Evolutionary conservation across 1,284 basidiomycete genomes (phyloP), one percentile per base, ranked within the genome.

Genomic region (Cutaneotrichosporon curvatum): DNA sequence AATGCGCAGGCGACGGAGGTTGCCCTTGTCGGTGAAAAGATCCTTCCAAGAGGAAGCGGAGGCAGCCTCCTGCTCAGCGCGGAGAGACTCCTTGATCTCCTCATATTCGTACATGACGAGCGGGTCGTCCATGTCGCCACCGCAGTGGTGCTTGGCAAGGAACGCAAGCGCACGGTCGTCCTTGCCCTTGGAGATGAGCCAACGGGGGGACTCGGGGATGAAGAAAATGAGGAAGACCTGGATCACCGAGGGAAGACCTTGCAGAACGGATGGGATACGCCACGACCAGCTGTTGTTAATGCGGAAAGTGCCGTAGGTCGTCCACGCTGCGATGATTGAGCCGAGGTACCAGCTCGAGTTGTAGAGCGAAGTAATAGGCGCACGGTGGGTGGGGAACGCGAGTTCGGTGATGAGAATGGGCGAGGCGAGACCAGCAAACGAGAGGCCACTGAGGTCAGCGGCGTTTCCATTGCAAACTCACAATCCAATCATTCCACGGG

Each of bases 71-170:
- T 42, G 19, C 31, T 62, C 58, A 21, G 45, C 36, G 4, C 48
- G 53, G 43, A 72, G 44, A 3, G 60, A 62, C 34, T 58, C 60
- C 55, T 65, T 62, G 58, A 72, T 71, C 53, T 72, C 71, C 19
- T 62, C 53, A 23, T 58, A 53, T 51, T 73, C 70, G 49, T 58
- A 67, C 9, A 53, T 48, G n/a, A 71, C 59, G 22, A 72, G 55
- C 2, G 63, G 61, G 53, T 71, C 67, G 18, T 60, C 25, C 15
- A 22, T 10, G 50, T 61, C 45, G 9, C 55, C 57, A 22, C 48
- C 48, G 43, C 57, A 61, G 54, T 95, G 91, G 63, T 88, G 91
- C 68, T 90, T 89, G 32, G 87, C 84, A 22, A 96, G 76, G 74
- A 95, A 92, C 1, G 89, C 89, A 28, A 94, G 23, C 3, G 54